phyloP scores from a whole-genome alignment of 2,329 filamentous ascomycete genomes.

The Apiospora hydei region DNA sequence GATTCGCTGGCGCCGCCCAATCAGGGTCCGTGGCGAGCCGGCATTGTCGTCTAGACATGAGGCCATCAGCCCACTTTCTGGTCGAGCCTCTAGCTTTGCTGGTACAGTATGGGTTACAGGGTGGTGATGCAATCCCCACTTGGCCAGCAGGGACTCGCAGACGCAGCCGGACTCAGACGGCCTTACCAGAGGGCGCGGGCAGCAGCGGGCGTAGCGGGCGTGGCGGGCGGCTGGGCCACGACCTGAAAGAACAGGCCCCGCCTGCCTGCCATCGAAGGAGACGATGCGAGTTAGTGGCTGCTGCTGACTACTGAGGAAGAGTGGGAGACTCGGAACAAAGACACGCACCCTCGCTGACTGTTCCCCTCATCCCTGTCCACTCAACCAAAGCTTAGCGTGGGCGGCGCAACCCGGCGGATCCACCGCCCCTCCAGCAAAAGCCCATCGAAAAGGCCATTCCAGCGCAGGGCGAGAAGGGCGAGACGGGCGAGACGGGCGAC shows the following conservation, averaged over 20 bases:
- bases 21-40: neutral
- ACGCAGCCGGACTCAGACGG: neutral
- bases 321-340: neutral
- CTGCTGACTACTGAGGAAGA: too few species aligned
- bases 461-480: constrained; percentile 6
- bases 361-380: neutral
- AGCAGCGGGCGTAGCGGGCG: neutral
- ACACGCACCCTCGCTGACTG: neutral
- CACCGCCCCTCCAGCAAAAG: constrained; percentile 18
- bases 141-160: neutral
- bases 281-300: too few species aligned
- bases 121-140: constrained; percentile 20
- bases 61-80: constrained; percentile 19
- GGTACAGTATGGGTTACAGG: constrained; percentile 15
- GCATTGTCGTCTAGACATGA: constrained; percentile 15
- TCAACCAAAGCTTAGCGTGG: constrained; percentile 21
- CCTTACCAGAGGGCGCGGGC: neutral
- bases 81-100: constrained; percentile 1
- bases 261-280: too few species aligned
- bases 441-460: constrained; percentile 9
- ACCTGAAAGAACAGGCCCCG: too few species aligned
- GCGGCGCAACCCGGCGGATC: constrained; percentile 19
- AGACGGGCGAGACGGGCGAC: constrained; percentile 1
- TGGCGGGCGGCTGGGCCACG: too few species aligned
- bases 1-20: neutral